These are phyloP conservation scores for Crithidia bombi DNA, from an alignment of 208 protist species.

Conservation along the genomic window DNA sequence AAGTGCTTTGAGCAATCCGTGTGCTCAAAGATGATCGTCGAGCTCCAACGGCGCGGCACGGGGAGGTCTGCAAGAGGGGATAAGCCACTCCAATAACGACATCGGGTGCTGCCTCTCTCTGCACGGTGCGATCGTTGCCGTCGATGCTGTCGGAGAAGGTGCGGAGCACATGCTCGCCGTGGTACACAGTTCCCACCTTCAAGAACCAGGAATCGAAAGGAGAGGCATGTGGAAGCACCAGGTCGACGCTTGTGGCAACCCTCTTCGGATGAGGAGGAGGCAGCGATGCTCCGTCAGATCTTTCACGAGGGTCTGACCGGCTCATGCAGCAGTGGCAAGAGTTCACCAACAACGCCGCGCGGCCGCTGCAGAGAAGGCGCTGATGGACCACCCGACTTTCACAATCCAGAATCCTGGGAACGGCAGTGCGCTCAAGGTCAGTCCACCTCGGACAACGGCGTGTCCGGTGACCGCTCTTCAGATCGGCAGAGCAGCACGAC, in stretches of 20 bases:
- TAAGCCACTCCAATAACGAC: neutral
- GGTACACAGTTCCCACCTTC: slow-evolving; percentile 12
- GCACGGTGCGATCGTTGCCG: neutral
- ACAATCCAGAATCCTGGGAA: too few species aligned
- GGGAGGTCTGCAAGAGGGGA: neutral
- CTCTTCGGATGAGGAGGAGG: slow-evolving; percentile 31
- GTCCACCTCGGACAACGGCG: slow-evolving; percentile 12
- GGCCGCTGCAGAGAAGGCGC: slow-evolving; percentile 26
- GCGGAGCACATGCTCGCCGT: slow-evolving; percentile 5
- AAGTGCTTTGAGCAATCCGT: neutral
- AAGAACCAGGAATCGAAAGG: neutral
- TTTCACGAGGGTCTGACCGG: slow-evolving; percentile 12
- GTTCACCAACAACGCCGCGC: slow-evolving; percentile 30
- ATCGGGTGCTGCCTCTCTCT: neutral
- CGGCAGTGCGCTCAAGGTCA: neutral
- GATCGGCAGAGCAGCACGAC: neutral
- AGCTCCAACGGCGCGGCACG: neutral
- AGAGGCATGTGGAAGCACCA: slow-evolving; percentile 14
- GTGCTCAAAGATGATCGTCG: neutral
- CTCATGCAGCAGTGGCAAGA: slow-evolving; percentile 14
- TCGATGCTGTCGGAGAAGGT: slow-evolving; percentile 4
- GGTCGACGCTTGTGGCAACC: slow-evolving; percentile 14
- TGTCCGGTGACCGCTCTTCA: neutral
- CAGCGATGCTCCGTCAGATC: slow-evolving; percentile 8
- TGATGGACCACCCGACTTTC: too few species aligned